Evolutionary conservation across 2,329 filamentous ascomycete species (phyloP).

Genomic region (Cladosporium sp.): DNA sequence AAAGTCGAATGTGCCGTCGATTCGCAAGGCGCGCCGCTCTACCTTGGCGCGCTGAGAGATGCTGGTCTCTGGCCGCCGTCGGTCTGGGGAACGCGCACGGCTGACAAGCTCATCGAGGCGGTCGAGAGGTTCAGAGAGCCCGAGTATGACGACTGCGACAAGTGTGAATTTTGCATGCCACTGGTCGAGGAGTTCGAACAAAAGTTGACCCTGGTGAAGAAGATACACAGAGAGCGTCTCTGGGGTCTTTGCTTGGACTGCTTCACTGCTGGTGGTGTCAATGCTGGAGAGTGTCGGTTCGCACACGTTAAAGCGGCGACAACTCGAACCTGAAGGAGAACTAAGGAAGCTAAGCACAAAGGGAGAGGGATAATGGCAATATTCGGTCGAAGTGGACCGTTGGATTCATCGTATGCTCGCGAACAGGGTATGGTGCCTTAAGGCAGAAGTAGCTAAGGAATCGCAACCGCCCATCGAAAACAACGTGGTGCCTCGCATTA

Average conservation of each 20-base stretch:
- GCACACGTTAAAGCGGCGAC: constrained; percentile 23
- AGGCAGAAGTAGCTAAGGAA: background rate
- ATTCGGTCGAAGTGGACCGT: background rate
- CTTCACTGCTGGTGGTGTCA: constrained; percentile 20
- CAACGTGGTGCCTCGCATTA: too few relatives aligned
- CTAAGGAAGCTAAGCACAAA: too few relatives aligned
- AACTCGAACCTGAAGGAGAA: background rate
- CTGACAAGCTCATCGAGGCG: constrained; percentile 13
- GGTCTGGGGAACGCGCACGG: constrained; percentile 17
- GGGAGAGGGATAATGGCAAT: background rate
- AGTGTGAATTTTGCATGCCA: constrained; percentile 27
- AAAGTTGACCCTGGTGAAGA: constrained; percentile 19
- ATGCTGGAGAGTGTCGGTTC: constrained; percentile 23
- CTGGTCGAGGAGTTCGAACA: constrained; percentile 20
- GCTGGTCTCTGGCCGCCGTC: constrained; percentile 26
- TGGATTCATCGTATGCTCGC: constrained; percentile 2
- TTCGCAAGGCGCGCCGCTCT: constrained; percentile 18
- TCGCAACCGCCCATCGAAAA: too few relatives aligned
- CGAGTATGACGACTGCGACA: constrained; percentile 24
- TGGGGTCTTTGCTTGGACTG: constrained; percentile 32
- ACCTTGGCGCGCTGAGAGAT: constrained; percentile 25
- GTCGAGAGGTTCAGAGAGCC: constrained; percentile 22
- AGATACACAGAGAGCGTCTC: constrained; percentile 22
- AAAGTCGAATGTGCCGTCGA: constrained; percentile 22
- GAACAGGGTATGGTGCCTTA: background rate